Evolutionary conservation across 345 rosid species (phyloP).

Genomic region (Boechera retrofracta): DNA sequence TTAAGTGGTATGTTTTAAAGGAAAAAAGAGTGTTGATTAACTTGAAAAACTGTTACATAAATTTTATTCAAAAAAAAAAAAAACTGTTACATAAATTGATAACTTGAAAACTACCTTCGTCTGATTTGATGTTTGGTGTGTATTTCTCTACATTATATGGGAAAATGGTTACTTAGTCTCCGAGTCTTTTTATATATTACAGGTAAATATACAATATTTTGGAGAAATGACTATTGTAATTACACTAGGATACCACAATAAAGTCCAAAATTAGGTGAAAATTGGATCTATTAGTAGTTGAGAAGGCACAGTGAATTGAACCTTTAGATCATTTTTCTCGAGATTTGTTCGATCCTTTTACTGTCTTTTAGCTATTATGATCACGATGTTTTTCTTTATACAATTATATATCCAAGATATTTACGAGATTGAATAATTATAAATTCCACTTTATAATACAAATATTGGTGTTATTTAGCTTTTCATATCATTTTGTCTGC

Average conservation of each 20-base stretch:
- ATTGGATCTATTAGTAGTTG: slow-evolving; percentile 37
- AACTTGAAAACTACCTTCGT: neutral
- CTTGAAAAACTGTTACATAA: neutral
- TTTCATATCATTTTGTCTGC: neutral
- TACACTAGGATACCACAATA: slow-evolving; percentile 5
- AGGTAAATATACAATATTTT: neutral
- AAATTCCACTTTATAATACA: neutral
- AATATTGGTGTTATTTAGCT: neutral
- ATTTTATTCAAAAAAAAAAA: too few relatives aligned
- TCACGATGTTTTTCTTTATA: slow-evolving; percentile 1
- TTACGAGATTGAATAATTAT: neutral
- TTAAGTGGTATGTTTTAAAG: neutral
- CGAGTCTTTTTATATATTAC: neutral
- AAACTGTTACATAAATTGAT: neutral
- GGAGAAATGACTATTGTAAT: slow-evolving; percentile 17
- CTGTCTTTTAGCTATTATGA: slow-evolving; percentile 13
- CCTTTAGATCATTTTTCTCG: slow-evolving; percentile 20
- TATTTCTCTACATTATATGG: neutral
- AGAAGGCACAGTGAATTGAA: slow-evolving; percentile 30
- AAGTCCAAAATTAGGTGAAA: slow-evolving; percentile 41
- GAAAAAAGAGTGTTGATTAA: neutral
- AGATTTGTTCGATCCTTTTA: slow-evolving; percentile 27
- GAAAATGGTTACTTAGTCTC: slow-evolving; percentile 6
- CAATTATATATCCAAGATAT: neutral
- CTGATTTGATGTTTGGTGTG: slow-evolving; percentile 1